Evolutionary conservation across 23 red algal species (phyloP).

Genomic region (Gracilaria gracilis): DNA sequence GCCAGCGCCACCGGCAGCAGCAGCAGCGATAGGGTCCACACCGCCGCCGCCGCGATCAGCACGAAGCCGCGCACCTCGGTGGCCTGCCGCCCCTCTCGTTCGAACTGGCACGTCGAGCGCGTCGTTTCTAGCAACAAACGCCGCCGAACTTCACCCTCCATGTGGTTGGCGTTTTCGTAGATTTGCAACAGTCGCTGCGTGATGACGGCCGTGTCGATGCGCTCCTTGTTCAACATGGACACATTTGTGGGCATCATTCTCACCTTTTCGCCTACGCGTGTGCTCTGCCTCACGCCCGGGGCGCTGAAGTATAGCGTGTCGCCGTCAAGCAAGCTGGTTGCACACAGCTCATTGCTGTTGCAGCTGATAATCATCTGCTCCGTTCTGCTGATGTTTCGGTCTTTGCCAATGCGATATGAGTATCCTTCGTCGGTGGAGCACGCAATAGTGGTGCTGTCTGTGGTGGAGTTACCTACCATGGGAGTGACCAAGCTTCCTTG

Average conservation of each 20-base stretch:
- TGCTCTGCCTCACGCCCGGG: not conserved
- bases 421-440: not conserved
- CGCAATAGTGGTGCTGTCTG: not conserved
- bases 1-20: not conserved
- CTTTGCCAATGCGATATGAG: not conserved
- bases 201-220: not conserved
- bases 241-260: constrained; percentile 1
- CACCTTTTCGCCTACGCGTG: not conserved
- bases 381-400: not conserved
- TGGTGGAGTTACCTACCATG: not conserved
- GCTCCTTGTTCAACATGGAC: not conserved
- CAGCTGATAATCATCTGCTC: not conserved
- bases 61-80: not conserved
- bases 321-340: not conserved
- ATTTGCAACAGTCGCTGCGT: not conserved
- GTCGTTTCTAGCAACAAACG: not conserved
- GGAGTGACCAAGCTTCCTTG: not conserved
- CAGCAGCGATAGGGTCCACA: not conserved
- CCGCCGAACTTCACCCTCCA: constrained; percentile 1
- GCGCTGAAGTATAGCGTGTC: not conserved
- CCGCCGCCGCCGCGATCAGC: not conserved
- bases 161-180: not conserved
- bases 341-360: not conserved
- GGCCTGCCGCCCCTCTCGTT: not conserved
- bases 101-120: not conserved